Conservation (phyloP, 1,284 basidiomycete genomes). For the Leccinum griseonigrum region DNA sequence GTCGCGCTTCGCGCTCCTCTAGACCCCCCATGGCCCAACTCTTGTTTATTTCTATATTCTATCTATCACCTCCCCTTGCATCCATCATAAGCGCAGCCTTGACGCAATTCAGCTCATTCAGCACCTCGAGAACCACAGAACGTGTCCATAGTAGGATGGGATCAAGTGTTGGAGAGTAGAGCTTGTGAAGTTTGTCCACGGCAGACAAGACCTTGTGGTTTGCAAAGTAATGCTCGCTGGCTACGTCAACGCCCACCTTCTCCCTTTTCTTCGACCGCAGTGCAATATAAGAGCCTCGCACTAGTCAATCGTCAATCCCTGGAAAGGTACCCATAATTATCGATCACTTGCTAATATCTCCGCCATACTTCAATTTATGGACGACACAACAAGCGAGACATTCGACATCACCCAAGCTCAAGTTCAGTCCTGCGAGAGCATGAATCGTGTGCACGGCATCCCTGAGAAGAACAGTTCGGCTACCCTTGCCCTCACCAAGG, state of each 20-base stretch:
- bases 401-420: conserved; percentile 86
- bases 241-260: no score
- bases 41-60: conserved; percentile 11
- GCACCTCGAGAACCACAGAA: conserved; percentile 82
- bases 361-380: conserved; percentile 55
- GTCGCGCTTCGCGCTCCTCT: no score
- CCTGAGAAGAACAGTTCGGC: conserved; percentile 86
- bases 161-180: conserved; percentile 67
- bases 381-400: conserved; percentile 65
- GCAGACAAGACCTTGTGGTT: conserved; percentile 85
- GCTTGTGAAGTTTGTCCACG: conserved; percentile 85
- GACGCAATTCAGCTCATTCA: conserved; percentile 83
- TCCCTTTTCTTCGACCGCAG: no score
- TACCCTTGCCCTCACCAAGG: conserved; percentile 64
- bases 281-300: conserved; percentile 62
- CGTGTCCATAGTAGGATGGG: conserved; percentile 86
- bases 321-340: not conserved
- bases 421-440: conserved; percentile 94
- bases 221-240: conserved; percentile 75
- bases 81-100: conserved; percentile 83
- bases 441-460: conserved; percentile 97
- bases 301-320: not conserved
- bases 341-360: conserved; percentile 69
- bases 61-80: conserved; percentile 54
- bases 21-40: no score